These are phyloP conservation scores for Onygena corvina DNA, from an alignment of 2,329 filamentous ascomycete genomes.

Conservation along the genomic window DNA sequence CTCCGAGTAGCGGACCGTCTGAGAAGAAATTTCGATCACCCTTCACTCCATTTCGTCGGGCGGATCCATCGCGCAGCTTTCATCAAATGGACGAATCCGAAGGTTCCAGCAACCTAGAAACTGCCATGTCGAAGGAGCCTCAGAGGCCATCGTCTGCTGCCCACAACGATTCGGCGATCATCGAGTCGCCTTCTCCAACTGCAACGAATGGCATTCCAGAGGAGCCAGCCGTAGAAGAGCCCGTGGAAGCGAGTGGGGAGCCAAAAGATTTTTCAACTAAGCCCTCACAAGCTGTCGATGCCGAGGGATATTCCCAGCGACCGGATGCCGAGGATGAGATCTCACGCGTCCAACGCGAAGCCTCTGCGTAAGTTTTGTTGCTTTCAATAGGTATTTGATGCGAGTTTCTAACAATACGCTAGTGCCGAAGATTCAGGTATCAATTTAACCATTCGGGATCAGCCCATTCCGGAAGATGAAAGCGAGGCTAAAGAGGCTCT, in stretches of 20 bases:
- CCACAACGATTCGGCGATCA: neutral
- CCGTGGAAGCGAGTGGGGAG: neutral
- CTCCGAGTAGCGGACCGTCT: conserved; percentile 20
- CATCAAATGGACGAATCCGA: conserved; percentile 20
- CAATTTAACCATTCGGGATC: conserved; percentile 38
- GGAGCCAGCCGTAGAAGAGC: neutral
- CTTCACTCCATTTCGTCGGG: conserved; percentile 22
- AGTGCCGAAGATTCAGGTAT: conserved; percentile 31
- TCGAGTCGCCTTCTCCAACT: neutral
- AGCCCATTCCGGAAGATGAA: conserved; percentile 40
- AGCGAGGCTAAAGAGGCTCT: conserved; percentile 38
- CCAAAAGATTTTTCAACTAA: neutral
- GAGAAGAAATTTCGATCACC: conserved; percentile 34
- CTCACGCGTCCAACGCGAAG: conserved; percentile 35
- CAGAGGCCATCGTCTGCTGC: conserved; percentile 15
- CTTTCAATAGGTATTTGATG: conserved; percentile 7
- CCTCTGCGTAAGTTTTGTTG: conserved; percentile 21
- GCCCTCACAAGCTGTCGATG: conserved; percentile 27
- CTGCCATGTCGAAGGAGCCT: conserved; percentile 16
- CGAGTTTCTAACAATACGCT: neutral
- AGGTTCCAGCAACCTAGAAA: conserved; percentile 18
- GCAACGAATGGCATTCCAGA: conserved; percentile 3
- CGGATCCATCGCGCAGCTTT: conserved; percentile 19
- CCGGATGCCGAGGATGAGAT: conserved; percentile 36
- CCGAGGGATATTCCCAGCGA: conserved; percentile 31